Evolutionary conservation across 2,329 filamentous ascomycete species (phyloP).

Genomic region (Colletotrichum simmondsii): DNA sequence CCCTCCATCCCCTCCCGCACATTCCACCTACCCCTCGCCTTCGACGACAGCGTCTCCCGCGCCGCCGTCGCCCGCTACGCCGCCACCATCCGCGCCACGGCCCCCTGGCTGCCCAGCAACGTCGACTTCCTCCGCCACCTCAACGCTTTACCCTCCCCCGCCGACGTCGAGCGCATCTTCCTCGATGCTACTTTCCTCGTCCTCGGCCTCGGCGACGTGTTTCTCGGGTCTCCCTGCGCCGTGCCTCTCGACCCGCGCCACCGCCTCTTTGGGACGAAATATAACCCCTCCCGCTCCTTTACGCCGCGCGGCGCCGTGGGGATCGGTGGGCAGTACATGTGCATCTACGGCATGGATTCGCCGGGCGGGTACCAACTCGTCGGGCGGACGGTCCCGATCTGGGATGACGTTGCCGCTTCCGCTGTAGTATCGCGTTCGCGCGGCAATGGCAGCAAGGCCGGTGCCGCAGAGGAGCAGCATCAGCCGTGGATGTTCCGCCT

Average conservation of each 20-base stretch:
- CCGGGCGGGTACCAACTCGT: slow-evolving; percentile 52
- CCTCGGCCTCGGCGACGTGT: slow-evolving; percentile 52
- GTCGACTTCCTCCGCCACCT: slow-evolving; percentile 60
- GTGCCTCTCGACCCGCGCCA: slow-evolving; percentile 48
- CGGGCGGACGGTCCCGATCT: slow-evolving; percentile 47
- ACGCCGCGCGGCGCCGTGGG: slow-evolving; percentile 49
- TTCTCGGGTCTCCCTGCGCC: slow-evolving; percentile 49
- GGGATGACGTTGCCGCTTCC: slow-evolving; percentile 40
- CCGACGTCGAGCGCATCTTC: slow-evolving; percentile 40
- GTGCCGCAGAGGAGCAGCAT: too few relatives aligned
- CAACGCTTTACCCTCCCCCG: slow-evolving; percentile 42
- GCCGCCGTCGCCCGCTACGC: slow-evolving; percentile 70
- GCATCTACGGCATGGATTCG: slow-evolving; percentile 50
- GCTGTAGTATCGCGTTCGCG: not conserved
- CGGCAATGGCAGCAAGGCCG: too few relatives aligned
- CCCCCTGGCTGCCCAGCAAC: slow-evolving; percentile 72
- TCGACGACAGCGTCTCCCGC: slow-evolving; percentile 50
- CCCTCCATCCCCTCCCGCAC: slow-evolving; percentile 42
- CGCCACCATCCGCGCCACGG: slow-evolving; percentile 69
- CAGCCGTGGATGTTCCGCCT: slow-evolving; percentile 42
- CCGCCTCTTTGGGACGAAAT: slow-evolving; percentile 49
- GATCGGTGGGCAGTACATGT: slow-evolving; percentile 50
- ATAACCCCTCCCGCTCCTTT: slow-evolving; percentile 50
- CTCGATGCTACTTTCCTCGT: slow-evolving; percentile 48
- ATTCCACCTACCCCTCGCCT: slow-evolving; percentile 49